Evolutionary conservation across 2,329 filamentous ascomycete species (phyloP), one percentile per base, ranked within the genome.

Genomic region (Blumeria graminis): DNA sequence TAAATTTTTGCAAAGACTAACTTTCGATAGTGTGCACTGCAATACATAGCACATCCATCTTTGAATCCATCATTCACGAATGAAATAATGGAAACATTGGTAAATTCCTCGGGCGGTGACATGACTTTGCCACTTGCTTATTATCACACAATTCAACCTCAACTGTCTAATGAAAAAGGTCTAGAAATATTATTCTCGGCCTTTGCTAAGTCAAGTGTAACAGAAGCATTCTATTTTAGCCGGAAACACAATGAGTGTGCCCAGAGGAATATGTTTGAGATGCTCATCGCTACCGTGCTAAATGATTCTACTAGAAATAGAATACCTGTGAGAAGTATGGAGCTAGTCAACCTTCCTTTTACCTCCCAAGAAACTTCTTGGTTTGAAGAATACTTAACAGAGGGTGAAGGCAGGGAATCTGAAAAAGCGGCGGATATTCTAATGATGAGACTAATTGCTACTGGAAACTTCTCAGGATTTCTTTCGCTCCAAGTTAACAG

Each of bases 51-150:
- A 3, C 82, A 92, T 63, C 86, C 87, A 0, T 86, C 83, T 1
- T 74, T 93, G 4, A 80, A 82, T 18, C 81, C 84, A 38, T 87
- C 87, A 56, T 93, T 92, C 64, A 77, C 84, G 57, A 86, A 92
- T 68, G 84, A 93, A 59, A 89, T 93, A 55, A 74, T 92, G 61
- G 75, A 76, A 32, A 75, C 76, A 4, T 76, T 92, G 4, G 77
- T 86, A 55, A 74, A 76, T 39, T 75, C 80, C 60, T 73, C 79
- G 39, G 70, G 73, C 45, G 22, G 22, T 28, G 80, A 86, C 64
- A 76, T 78, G 62, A 74, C 71, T 32, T 73, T 89, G 1, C 76
- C 84, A 0, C 74, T 92, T 33, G 82, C 85, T 10, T 93, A 92
- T 69, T 92, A 84, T 69, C 76, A 88, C 61, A 78, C 82, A 11